Evolutionary conservation across 805 yeast genomes (phyloP).

Genomic region (Cephaloascus fragrans): DNA sequence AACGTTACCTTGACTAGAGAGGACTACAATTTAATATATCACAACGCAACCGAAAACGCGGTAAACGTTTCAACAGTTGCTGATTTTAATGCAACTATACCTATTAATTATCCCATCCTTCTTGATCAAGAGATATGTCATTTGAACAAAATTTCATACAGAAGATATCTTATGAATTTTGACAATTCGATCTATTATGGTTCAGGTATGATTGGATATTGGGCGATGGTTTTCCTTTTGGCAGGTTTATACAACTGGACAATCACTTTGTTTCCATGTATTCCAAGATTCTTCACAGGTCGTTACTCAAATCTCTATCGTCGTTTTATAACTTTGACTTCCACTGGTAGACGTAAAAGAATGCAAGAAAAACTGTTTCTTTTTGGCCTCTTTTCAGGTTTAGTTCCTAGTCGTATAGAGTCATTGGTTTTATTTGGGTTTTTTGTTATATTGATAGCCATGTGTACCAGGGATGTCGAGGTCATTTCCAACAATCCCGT

Average conservation of each 20-base stretch:
- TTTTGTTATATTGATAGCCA: conserved; percentile 9
- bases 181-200: background rate
- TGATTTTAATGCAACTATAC: background rate
- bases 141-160: background rate
- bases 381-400: conserved; percentile 9
- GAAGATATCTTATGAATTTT: background rate
- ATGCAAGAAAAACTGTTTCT: background rate
- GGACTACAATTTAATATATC: background rate
- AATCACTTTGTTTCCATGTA: conserved; percentile 8
- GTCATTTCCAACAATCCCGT: background rate
- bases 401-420: conserved; percentile 27
- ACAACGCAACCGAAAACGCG: background rate
- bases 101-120: background rate
- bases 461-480: background rate
- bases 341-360: background rate
- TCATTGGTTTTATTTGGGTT: conserved; percentile 17
- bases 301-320: background rate
- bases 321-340: background rate
- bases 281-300: conserved; percentile 10
- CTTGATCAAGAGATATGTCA: background rate
- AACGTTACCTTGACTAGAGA: background rate
- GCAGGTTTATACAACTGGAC: background rate
- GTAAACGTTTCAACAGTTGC: background rate
- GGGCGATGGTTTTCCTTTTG: background rate
- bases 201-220: background rate